Percentiles rank a stretch among this genome's conserved stretches.
phyloP scores from a whole-genome alignment of 305 asterid genomes.

The Rubia balearica region DNA sequence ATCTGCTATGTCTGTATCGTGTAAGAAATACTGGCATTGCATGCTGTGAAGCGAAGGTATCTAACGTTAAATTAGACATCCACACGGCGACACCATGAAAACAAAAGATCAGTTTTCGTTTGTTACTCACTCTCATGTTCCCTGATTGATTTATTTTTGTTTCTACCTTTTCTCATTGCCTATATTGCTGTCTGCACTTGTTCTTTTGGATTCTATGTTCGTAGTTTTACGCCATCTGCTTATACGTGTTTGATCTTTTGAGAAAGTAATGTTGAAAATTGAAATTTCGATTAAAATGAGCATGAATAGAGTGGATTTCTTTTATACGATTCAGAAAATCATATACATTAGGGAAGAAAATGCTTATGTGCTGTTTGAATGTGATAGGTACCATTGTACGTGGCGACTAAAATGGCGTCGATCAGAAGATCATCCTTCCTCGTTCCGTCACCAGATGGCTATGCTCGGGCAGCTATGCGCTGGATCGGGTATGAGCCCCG shows the following conservation, averaged over 20 bases:
- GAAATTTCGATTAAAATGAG: background rate
- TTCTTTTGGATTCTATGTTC: too few relatives aligned
- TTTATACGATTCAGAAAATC: background rate
- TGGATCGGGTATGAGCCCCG: conserved; percentile 91
- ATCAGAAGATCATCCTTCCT: conserved; percentile 80
- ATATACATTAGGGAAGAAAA: background rate
- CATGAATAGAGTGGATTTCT: too few relatives aligned
- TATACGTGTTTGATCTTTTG: background rate
- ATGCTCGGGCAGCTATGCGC: conserved; percentile 74
- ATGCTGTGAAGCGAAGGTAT: background rate
- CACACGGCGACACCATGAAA: background rate
- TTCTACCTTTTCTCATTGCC: background rate
- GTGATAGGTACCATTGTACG: conserved; percentile 75
- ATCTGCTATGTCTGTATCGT: background rate
- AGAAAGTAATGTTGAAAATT: background rate
- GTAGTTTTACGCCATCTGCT: background rate
- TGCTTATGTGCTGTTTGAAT: conserved; percentile 5
- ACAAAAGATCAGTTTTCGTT: background rate
- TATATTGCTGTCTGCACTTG: too few relatives aligned
- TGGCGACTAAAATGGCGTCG: conserved; percentile 96
- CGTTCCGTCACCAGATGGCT: conserved; percentile 80
- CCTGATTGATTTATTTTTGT: background rate
- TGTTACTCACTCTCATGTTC: background rate
- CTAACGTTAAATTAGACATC: too few relatives aligned
- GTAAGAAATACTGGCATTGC: background rate